Percentiles rank a stretch among this genome's conserved stretches.
These are phyloP conservation scores for Hydnum rufescens DNA, from an alignment of 768 basidiomycete species.

Conservation along the genomic window DNA sequence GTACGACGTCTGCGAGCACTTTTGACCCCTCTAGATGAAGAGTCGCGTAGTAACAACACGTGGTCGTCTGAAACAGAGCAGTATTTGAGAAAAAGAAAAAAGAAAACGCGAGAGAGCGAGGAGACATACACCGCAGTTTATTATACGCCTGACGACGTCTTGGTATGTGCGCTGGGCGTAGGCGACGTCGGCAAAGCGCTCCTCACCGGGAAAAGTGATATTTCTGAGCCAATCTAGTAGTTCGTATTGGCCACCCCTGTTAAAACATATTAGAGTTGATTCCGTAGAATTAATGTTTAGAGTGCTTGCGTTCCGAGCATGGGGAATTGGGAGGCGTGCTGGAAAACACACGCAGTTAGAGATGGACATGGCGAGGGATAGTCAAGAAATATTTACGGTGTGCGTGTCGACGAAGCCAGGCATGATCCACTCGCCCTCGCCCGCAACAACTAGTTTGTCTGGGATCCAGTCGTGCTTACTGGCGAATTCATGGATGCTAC, in stretches of 20 bases:
- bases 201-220: conserved; percentile 78
- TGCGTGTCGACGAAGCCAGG: conserved; percentile 89
- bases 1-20: conserved; percentile 55
- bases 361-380: neutral
- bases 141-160: conserved; percentile 46
- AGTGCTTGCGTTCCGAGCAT: conserved; percentile 39
- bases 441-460: conserved; percentile 20
- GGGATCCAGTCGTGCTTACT: conserved; percentile 30
- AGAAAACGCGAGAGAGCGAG: neutral
- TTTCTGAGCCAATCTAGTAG: conserved; percentile 75
- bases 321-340: conserved; percentile 67
- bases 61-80: conserved; percentile 57
- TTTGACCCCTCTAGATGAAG: conserved; percentile 68
- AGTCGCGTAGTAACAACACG: conserved; percentile 79
- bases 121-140: conserved; percentile 52
- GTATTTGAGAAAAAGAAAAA: conserved; percentile 1
- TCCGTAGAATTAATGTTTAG: neutral
- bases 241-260: conserved; percentile 65
- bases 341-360: neutral
- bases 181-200: conserved; percentile 42
- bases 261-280: conserved; percentile 9
- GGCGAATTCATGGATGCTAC: conserved; percentile 24
- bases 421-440: conserved; percentile 41
- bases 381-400: conserved; percentile 33
- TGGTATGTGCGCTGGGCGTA: conserved; percentile 56